phyloP scores from a whole-genome alignment of 2,329 filamentous ascomycete species.

The Xylariaceae sp. region DNA sequence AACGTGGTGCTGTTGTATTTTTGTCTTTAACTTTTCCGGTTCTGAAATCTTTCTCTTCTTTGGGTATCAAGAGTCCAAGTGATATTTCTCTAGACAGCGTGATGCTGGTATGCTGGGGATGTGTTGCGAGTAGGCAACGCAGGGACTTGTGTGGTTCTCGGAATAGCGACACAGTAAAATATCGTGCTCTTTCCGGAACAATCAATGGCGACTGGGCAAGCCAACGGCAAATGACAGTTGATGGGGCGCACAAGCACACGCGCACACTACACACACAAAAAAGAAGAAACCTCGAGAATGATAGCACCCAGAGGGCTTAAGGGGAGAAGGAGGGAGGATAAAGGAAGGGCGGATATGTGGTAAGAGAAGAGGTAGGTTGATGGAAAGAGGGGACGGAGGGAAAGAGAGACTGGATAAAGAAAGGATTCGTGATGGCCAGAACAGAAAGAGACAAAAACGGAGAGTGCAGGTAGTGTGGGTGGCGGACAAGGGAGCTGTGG shows the following conservation, averaged over 20 bases:
- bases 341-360: constrained; percentile 43
- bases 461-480: no score
- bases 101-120: constrained; percentile 25
- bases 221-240: constrained; percentile 37
- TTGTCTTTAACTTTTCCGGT: not conserved
- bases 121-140: constrained; percentile 11
- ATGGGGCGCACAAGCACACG: constrained; percentile 23
- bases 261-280: constrained; percentile 35
- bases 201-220: constrained; percentile 36
- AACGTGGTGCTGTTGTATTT: constrained; percentile 10
- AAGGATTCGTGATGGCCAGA: constrained; percentile 17
- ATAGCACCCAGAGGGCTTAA: constrained; percentile 44
- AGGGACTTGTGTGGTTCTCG: constrained; percentile 22
- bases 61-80: constrained; percentile 16
- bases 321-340: constrained; percentile 39
- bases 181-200: constrained; percentile 20
- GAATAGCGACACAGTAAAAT: constrained; percentile 29
- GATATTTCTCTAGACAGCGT: constrained; percentile 20
- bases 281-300: constrained; percentile 39
- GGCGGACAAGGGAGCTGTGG: no score
- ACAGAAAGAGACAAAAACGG: not conserved
- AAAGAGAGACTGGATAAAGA: constrained; percentile 35
- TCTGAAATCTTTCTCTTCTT: constrained; percentile 38
- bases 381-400: constrained; percentile 39
- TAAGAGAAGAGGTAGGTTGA: constrained; percentile 30